Evolutionary conservation across 495 filamentous ascomycete genomes (phyloP), one percentile per base, ranked within the genome.

Genomic region (Tuber calosporum): DNA sequence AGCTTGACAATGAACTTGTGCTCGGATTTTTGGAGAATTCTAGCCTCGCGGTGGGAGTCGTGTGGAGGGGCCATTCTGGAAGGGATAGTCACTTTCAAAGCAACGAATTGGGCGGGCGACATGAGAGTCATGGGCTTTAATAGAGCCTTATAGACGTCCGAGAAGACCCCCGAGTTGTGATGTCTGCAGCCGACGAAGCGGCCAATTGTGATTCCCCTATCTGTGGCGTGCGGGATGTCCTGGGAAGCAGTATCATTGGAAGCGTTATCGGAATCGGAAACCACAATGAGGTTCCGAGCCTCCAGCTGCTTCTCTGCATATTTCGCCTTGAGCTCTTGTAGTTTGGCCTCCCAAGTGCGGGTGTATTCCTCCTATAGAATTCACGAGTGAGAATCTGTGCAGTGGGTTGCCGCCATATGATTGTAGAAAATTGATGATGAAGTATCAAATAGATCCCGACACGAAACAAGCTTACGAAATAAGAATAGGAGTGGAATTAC

Each of bases 1-100:
- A 98, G 83, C 9, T 87, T 84, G 74, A 98, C 90, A 66, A 93
- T 84, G 74, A 86, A 75, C 1, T 71, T 19, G 72, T 86, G 75
- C 40, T 80, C 79, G 9, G 81, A 78, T 30, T 85, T 78, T 22
- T 80, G 80, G 17, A 97, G 85, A 62, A 98, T 88, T 69, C 89
- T 88, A 58, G 87, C 89, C 84, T 99, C 95, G 40, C 90, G 88
- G 34, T 85, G 82, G 4, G 91, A 89, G 82, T 93, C 87, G 83
- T 99, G 95, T 30, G 95, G 95, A 20, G 91, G 87, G 40, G 87
- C 86, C 84, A 90, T 87, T 30, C 85, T 80, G 69, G 90, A 89
- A 22, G 93, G 92, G 19, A 86, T 88, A 19, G 94, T 96, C 66
- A 97, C 88, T 82, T 99, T 99, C 39, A 99, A 83, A n/a, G 95